Base-by-base conservation (phyloP, 176 grass and related monocot genomes). In the Ananas comosus region DNA sequence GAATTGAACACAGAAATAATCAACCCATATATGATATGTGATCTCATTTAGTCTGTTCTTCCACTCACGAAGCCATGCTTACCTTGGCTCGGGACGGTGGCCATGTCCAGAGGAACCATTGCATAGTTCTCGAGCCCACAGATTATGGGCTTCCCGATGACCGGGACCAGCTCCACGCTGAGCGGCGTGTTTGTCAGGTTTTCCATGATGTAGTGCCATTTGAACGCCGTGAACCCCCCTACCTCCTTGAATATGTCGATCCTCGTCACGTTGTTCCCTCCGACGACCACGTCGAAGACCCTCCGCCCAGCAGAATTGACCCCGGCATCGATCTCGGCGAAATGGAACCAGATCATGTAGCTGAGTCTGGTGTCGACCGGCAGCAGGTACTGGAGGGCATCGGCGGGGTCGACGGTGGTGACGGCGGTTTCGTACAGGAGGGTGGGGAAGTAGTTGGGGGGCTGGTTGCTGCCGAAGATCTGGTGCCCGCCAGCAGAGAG, bases 261-360 rank as follows among this genome's bases (percentile, higher is more conserved):
- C 79, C 85, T 69, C 0, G 87, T 88, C 1, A 88, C 80, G 2
- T 93, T 99, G 29, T 75, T 76, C 50, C 80, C 87, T 1, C 71
- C 81, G 10, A 94, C 75, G 70, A 86, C 76, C 4, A 99, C 76
- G 49, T 99, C 95, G 72, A 99, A 99, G 76, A 93, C 87, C 76
- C 95, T 86, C 75, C 93, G 77, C 1, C 90, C 90, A 0, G 90
- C 25, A 0, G 57, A 47, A 4, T 65, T 76, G 63, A 99, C 76
- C 13, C 75, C 91, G 0, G 81, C 74, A 49, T 99, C 95, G 18
- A 99, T 65, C 84, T 99, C 95, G 0, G 94, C 95, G 49, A 99
- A 99, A 33, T 99, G 95, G 75, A 99, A 86, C 95, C 95, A 99
- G 29, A 99, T 49, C 95, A 93, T 99, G 84, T 99, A 93, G 9